Conservation (phyloP, 2,329 filamentous ascomycete species). For the Tolypocladium amazonense region DNA sequence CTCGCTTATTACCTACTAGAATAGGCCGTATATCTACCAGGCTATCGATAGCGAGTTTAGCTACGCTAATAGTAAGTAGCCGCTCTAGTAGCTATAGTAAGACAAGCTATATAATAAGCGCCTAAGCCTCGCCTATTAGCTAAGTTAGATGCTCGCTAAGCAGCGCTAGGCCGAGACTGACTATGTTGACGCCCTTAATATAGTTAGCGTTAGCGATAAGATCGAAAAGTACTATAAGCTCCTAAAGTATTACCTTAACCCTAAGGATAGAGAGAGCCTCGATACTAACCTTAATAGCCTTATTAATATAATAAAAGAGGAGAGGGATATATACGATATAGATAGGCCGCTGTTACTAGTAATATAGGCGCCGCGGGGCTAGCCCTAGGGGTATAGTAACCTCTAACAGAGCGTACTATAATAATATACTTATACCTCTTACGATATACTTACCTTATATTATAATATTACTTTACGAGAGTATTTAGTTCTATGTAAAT, state of each 20-base stretch:
- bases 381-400: conserved; percentile 3
- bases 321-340: conserved; percentile 33
- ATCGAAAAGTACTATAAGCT: conserved; percentile 64
- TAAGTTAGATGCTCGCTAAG: conserved; percentile 46
- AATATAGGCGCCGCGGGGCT: conserved; percentile 16
- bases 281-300: conserved; percentile 52
- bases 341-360: conserved; percentile 14
- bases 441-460: neutral
- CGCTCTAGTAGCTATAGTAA: conserved; percentile 7
- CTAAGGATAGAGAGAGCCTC: conserved; percentile 55
- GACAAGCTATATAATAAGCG: conserved; percentile 43
- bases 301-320: conserved; percentile 53
- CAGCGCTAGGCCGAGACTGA: conserved; percentile 53
- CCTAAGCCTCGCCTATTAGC: conserved; percentile 44
- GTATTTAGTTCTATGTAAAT: neutral
- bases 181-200: conserved; percentile 57
- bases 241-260: conserved; percentile 56
- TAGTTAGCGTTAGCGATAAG: conserved; percentile 61
- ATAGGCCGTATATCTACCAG: conserved; percentile 40
- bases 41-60: conserved; percentile 39
- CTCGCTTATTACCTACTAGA: conserved; percentile 40
- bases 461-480: neutral
- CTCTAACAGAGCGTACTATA: too few relatives aligned
- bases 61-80: conserved; percentile 36
- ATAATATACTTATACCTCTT: neutral